Base-by-base conservation (phyloP, 352 stramenopile genomes). In the Phytophthora pseudosyringae region DNA sequence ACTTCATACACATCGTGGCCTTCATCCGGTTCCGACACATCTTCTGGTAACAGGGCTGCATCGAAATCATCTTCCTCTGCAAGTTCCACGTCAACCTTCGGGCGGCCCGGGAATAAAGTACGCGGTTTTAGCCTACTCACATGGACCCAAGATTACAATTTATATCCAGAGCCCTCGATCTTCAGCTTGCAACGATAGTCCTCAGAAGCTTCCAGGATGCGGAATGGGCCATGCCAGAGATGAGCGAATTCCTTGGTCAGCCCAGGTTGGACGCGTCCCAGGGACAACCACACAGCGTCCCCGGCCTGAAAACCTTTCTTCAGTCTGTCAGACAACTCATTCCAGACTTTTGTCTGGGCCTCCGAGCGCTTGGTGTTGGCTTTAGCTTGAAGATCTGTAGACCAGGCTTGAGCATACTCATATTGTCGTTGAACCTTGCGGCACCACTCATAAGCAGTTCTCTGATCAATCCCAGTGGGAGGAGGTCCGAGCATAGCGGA, bases 121-220 rank as follows among this genome's bases (percentile, higher is more conserved):
- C 41, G 18, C 8, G 41, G 41, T n/a, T 48, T 48, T 8, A 48
- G 25, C 5, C 41, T 18, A 32, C 45, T 40, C 4, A 40, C 13
- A n/a, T 52, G 45, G 13, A 52, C 45, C 29, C 45, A 52, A 0
- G 28, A 29, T n/a, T 40, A 50, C 25, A 50, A 0, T 26, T 36
- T 50, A n/a, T 36, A 50, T 4, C 44, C 44, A n/a, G 44, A 50
- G 36, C 44, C 44, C 10, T 50, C 44, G 11, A 50, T 50, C 44
- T 25, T 35, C 25, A 50, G 28, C 26, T 52, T 52, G 4, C 45
- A 52, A 9, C 45, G 21, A 15, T 38, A 50, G 13, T 36, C 25
- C 9, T 50, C 25, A 4, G 44, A 36, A 5, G 44, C 36, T 21
- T 50, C 44, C 7, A 50, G 1, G 44, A 50, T 50, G 2, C 44